Base-by-base conservation (phyloP, 257 asterid genomes). In the Solanum sitiens region DNA sequence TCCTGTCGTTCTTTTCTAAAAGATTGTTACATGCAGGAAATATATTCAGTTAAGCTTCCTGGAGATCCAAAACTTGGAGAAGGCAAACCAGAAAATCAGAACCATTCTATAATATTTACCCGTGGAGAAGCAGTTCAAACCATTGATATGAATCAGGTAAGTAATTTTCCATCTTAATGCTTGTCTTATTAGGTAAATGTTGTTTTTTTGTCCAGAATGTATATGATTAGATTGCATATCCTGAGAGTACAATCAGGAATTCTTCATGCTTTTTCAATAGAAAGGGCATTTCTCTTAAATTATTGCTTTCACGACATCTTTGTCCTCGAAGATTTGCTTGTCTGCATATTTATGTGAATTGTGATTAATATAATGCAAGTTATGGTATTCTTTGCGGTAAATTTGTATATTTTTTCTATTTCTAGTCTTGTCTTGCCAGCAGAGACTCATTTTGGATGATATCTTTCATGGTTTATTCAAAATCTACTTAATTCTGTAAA, bases 21-120 rank as follows among this genome's bases (percentile, higher is more conserved):
- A 8, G 16, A 61, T 83, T 86, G 83, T 27, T 76, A 12, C 89
- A 33, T 65, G 76, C 90, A 97, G 99, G 99, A 97, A 94, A 93
- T 97, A 91, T 97, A 93, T 89, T 95, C 99, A 53, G 91, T 97
- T 84, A 94, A 94, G 94, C 99, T 97, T 90, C 99, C 99, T 87
- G 99, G 99, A 90, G 98, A 97, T 89, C 99, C 99, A 84, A 97
- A 97, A 92, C 98, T 97, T 65, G 99, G 99, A 83, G 99, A 97
- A 92, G 99, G 99, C 86, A 97, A 97, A 87, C 99, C 99, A 37
- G 99, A 97, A 92, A 97, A 95, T 87, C 99, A 97, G 88, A 97
- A 97, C 88, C 99, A 97, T 91, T 98, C 99, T 3, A 92, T 97
- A 87, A n/a, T 97, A 87, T 97, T 97, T 89, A 97, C 99, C 45